Percentiles rank a stretch among this genome's conserved stretches.
Conservation (phyloP, 2,329 filamentous ascomycete genomes). For the Ophiostoma himal-ulmi region DNA sequence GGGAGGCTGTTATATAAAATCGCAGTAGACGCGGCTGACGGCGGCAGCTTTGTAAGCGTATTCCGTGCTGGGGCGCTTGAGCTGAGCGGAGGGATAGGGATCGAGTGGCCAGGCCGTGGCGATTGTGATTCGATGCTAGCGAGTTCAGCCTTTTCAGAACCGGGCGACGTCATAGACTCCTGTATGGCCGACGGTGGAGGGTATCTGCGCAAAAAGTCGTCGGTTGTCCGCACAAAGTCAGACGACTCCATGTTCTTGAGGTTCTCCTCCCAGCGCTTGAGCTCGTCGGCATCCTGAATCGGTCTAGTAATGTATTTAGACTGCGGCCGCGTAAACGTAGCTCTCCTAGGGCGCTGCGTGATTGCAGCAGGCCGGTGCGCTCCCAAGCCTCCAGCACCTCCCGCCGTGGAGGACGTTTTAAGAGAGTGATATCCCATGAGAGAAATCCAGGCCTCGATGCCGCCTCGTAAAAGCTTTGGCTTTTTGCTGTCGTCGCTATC, state of each 20-base stretch:
- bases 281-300: constrained; percentile 68
- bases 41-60: constrained; percentile 7
- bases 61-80: neutral
- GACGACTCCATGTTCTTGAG: constrained; percentile 51
- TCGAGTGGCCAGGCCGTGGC: neutral
- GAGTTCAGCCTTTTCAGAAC: neutral
- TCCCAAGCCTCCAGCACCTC: constrained; percentile 12
- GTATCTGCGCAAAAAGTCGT: constrained; percentile 78
- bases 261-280: constrained; percentile 72
- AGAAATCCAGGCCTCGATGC: constrained; percentile 79
- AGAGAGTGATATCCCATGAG: constrained; percentile 67
- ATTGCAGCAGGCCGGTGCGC: constrained; percentile 18
- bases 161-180: constrained; percentile 53
- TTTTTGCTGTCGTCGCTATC: constrained; percentile 37
- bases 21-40: neutral
- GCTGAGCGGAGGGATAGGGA: neutral
- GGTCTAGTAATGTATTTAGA: constrained; percentile 54
- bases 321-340: constrained; percentile 34
- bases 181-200: constrained; percentile 61
- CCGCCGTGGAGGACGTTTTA: constrained; percentile 36
- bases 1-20: constrained; percentile 14
- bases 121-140: constrained; percentile 5
- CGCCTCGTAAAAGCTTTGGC: constrained; percentile 75
- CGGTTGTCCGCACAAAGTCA: constrained; percentile 62
- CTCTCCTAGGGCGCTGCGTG: constrained; percentile 13